Evolutionary conservation across 2,329 filamentous ascomycete species (phyloP).

Genomic region (Chrysoporthe austroafricana): DNA sequence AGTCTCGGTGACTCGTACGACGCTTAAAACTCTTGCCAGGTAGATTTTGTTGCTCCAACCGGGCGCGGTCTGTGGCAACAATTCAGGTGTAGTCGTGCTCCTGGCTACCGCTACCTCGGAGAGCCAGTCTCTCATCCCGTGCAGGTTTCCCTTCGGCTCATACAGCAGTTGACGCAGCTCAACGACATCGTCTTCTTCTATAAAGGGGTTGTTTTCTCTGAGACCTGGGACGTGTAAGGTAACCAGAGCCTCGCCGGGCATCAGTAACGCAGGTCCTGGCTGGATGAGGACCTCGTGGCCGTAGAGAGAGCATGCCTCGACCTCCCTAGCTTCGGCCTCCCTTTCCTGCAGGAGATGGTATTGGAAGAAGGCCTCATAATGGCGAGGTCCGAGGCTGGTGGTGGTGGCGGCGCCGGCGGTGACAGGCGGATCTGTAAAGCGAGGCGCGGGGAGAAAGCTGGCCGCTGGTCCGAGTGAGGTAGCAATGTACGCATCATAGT

Average conservation of each 20-base stretch:
- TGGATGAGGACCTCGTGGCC: constrained; percentile 25
- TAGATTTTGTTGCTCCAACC: constrained; percentile 32
- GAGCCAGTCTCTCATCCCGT: constrained; percentile 22
- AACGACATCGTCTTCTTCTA: constrained; percentile 33
- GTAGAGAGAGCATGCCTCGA: constrained; percentile 30
- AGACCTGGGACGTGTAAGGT: constrained; percentile 31
- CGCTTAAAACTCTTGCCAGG: constrained; percentile 30
- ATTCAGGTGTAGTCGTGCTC: neutral
- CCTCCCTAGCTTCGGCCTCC: constrained; percentile 26
- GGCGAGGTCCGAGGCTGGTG: constrained; percentile 9
- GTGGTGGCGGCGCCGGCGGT: constrained; percentile 1
- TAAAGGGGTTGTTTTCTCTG: constrained; percentile 31
- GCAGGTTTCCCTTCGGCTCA: constrained; percentile 12
- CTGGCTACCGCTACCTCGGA: neutral
- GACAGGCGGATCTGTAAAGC: neutral
- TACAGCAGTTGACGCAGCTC: constrained; percentile 31
- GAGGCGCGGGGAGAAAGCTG: constrained; percentile 17
- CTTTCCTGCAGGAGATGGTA: constrained; percentile 29
- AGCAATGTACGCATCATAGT: constrained; percentile 23
- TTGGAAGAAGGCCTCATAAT: constrained; percentile 31
- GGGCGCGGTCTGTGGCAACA: constrained; percentile 5
- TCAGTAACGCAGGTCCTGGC: neutral
- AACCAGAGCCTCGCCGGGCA: constrained; percentile 21
- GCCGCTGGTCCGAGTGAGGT: constrained; percentile 16
- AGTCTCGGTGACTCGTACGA: constrained; percentile 29